Conservation (phyloP, 106 monocot species). For the Agapanthus africanus region DNA sequence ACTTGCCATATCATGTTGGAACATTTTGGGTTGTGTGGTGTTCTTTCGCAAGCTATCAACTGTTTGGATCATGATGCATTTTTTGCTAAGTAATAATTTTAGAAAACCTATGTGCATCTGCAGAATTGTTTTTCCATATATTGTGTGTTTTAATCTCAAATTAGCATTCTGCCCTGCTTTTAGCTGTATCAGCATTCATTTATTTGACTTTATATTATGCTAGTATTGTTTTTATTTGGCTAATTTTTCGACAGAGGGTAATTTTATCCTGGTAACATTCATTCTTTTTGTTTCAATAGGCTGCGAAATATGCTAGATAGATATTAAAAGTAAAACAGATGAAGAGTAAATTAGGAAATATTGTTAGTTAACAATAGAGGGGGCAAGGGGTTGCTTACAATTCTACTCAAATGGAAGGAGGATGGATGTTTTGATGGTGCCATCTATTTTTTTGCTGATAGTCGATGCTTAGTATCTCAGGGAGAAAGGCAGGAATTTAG, state of each 20-base stretch:
- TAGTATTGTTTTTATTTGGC: not conserved
- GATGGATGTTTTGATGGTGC: no score
- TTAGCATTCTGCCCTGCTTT: not conserved
- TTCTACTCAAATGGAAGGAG: no score
- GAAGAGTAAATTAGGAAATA: no score
- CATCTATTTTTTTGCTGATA: no score
- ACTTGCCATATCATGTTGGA: not conserved
- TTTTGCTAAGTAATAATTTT: not conserved
- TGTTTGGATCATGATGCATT: not conserved
- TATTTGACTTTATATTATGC: not conserved
- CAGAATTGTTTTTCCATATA: not conserved
- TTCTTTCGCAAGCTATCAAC: no score
- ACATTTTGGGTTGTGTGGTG: no score
- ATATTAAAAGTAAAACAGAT: no score
- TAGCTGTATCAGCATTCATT: not conserved
- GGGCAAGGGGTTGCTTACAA: no score
- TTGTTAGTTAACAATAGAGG: no score
- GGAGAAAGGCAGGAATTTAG: not conserved
- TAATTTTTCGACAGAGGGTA: not conserved
- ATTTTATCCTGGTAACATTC: not conserved
- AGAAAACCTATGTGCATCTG: not conserved
- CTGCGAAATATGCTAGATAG: no score
- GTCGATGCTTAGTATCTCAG: not conserved
- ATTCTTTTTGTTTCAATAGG: no score
- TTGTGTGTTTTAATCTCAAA: not conserved